phyloP scores from a whole-genome alignment of 2,329 filamentous ascomycete genomes.

The Phyllosticta paracitricarpa region DNA sequence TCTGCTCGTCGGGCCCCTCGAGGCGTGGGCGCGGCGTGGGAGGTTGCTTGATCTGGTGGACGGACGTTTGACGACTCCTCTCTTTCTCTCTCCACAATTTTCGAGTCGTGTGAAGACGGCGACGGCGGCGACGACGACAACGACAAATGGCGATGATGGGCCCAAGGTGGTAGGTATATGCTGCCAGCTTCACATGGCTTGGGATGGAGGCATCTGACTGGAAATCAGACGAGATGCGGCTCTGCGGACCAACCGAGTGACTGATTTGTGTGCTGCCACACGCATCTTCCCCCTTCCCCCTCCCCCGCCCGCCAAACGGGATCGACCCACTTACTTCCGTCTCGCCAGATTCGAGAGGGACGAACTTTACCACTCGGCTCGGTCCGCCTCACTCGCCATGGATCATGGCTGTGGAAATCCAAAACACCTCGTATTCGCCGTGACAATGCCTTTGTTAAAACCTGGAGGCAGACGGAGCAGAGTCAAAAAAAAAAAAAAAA shows the following conservation, averaged over 20 bases:
- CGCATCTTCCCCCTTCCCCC: too few relatives aligned
- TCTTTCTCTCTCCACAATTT: not conserved
- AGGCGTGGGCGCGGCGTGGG: too few relatives aligned
- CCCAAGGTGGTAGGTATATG: not conserved
- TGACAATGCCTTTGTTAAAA: too few relatives aligned
- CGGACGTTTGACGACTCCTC: too few relatives aligned
- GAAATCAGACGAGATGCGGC: slow-evolving; percentile 2
- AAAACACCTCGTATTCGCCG: not conserved
- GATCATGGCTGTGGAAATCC: not conserved
- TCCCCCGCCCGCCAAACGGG: not conserved
- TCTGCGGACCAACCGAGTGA: slow-evolving; percentile 3
- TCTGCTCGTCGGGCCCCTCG: not conserved
- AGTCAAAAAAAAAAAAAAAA: too few relatives aligned
- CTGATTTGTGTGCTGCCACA: not conserved
- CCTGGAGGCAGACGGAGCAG: too few relatives aligned
- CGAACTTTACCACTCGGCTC: not conserved
- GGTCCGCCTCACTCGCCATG: not conserved
- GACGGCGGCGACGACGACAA: not conserved
- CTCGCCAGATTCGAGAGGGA: not conserved
- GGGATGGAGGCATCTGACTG: slow-evolving; percentile 1
- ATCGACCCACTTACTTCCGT: not conserved
- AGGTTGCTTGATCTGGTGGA: too few relatives aligned
- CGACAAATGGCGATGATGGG: not conserved
- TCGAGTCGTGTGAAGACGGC: not conserved
- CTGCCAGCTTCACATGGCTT: slow-evolving; percentile 5